Evolutionary conservation across 257 asterid species (phyloP).

Genomic region (Solanum commersonii): DNA sequence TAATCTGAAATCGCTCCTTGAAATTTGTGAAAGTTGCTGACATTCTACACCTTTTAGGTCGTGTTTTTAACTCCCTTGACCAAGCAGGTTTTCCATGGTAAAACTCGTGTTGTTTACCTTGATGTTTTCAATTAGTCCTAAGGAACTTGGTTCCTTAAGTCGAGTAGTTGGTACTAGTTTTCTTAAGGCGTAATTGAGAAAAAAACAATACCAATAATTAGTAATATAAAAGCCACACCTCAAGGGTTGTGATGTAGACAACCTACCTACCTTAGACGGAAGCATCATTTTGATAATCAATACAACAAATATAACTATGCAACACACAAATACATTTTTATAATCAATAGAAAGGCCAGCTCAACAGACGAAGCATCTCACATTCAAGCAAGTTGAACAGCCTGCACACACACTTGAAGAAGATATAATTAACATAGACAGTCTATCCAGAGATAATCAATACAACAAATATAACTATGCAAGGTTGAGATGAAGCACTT

Average conservation of each 20-base stretch:
- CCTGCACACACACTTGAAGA: not conserved
- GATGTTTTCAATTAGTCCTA: not conserved
- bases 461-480: not conserved
- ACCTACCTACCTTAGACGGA: not conserved
- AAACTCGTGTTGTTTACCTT: no score
- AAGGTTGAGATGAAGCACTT: conserved; percentile 38
- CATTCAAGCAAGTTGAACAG: not conserved
- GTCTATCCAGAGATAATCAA: not conserved
- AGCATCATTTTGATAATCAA: not conserved
- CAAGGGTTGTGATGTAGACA: not conserved
- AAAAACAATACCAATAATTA: no score
- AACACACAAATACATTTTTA: not conserved
- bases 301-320: not conserved
- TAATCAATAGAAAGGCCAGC: not conserved
- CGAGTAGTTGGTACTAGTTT: not conserved
- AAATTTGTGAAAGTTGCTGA: no score
- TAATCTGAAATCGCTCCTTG: no score
- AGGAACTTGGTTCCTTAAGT: not conserved
- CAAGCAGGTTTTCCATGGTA: no score
- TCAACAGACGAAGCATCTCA: not conserved
- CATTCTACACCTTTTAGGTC: no score
- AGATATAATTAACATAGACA: not conserved
- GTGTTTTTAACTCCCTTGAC: no score
- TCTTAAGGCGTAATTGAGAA: not conserved
- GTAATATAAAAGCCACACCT: not conserved